These are phyloP conservation scores for Starmerella kuoi DNA, from an alignment of 805 yeast genomes.

Conservation along the genomic window DNA sequence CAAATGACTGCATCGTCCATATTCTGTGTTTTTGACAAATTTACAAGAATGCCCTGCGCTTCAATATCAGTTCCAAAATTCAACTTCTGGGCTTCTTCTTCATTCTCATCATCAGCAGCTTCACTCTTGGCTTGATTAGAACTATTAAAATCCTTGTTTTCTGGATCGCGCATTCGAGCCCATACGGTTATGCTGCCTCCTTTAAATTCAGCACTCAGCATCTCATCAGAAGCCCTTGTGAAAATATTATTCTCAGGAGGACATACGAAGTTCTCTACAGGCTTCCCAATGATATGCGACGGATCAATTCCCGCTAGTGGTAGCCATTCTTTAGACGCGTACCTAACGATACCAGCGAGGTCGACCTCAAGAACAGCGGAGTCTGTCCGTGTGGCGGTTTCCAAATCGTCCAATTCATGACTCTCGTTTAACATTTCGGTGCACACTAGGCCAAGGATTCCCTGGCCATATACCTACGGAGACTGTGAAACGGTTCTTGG, in stretches of 20 bases:
- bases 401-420: neutral
- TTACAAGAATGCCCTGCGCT: constrained; percentile 85
- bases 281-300: constrained; percentile 18
- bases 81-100: no score
- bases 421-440: neutral
- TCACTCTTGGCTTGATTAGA: neutral
- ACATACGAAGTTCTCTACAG: constrained; percentile 21
- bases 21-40: constrained; percentile 31
- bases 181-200: constrained; percentile 20
- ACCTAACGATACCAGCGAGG: constrained; percentile 63
- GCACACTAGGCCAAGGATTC: no score
- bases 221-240: constrained; percentile 27
- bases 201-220: constrained; percentile 21
- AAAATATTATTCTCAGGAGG: constrained; percentile 25
- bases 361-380: constrained; percentile 69
- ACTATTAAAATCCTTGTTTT: neutral
- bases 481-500: no score
- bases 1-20: constrained; percentile 40
- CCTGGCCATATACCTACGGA: no score
- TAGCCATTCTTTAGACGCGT: constrained; percentile 62
- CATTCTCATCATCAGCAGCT: no score
- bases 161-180: constrained; percentile 12
- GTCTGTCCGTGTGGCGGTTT: neutral
- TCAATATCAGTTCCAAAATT: constrained; percentile 32
- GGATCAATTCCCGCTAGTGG: constrained; percentile 41